Percentiles rank a stretch among this genome's conserved stretches.
Conservation (phyloP, 805 yeast genomes). For the Grigorovia jiainica region DNA sequence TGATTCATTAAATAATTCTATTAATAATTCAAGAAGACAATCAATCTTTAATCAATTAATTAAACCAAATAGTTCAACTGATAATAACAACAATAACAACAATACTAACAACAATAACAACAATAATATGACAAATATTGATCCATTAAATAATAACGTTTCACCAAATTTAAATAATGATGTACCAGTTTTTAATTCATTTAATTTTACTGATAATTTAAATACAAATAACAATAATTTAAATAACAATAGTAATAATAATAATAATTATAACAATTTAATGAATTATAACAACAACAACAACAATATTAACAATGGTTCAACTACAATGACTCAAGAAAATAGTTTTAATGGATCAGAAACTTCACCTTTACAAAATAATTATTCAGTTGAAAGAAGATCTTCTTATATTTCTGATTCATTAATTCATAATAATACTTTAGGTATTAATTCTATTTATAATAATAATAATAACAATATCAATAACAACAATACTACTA, state of each 20-base stretch:
- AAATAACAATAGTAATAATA: not conserved
- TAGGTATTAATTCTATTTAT: not conserved
- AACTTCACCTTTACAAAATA: not conserved
- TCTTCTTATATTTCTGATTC: slow-evolving; percentile 68
- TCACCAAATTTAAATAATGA: not conserved
- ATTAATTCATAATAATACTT: slow-evolving; percentile 30
- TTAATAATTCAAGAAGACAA: slow-evolving; percentile 7
- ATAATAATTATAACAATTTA: too few species aligned
- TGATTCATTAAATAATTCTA: not conserved
- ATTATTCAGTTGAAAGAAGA: slow-evolving; percentile 43
- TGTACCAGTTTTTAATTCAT: not conserved
- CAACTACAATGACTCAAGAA: not conserved
- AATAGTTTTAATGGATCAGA: not conserved
- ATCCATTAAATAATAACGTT: not conserved
- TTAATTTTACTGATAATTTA: not conserved
- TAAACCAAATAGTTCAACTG: not conserved
- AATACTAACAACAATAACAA: not conserved
- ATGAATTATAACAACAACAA: not conserved
- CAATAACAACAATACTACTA: slow-evolving; percentile 7
- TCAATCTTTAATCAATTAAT: slow-evolving; percentile 7
- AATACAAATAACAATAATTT: not conserved
- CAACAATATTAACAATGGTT: not conserved
- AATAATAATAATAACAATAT: not conserved
- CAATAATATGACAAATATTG: not conserved
- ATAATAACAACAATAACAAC: not conserved